Evolutionary conservation across 2,329 filamentous ascomycete genomes (phyloP), one percentile per base, ranked within the genome.

Genomic region (Microsporum ferrugineum): DNA sequence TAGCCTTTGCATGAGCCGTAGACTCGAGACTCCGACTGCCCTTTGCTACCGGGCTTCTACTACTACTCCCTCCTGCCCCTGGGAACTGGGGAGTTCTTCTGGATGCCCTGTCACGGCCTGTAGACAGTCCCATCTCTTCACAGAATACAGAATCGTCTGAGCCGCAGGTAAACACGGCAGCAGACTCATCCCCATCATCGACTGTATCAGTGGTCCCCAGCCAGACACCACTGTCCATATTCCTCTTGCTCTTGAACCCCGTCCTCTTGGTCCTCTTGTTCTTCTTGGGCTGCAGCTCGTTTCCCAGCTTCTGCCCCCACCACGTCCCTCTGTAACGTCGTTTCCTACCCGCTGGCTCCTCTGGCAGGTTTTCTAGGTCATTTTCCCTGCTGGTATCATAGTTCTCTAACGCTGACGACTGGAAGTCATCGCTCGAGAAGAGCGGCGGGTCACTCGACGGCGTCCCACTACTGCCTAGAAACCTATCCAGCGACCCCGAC

Each of bases 361-460:
- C 31, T 63, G 65, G 31, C 60, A 59, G 14, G 39, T 45, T 5
- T 49, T 56, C 61, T 68, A 43, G 12, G 3, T 14, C 8, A 65
- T 34, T n/a, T 5, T 63, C 64, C 3, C 67, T 62, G 12, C 72
- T 63, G 31, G 51, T 55, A 34, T 55, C 51, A 63, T 77, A 78
- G 58, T 78, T 77, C 65, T 78, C 76, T 12, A 77, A 63, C 0
- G 75, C 75, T 0, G 76, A 76, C 0, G 72, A 75, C 10, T 76
- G 74, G 56, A 76, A 72, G 58, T 78, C 77, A 60, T 79, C 77
- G 61, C 76, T 78, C 0, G 77, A 78, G 67, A 79, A 79, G 1
- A 78, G 66, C 1, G 77, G 76, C 0, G 76, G 75, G 58, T 79
- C 77, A 59, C 71, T 76, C 0, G 75, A 77, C 0, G 72, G 73